Evolutionary conservation across 768 basidiomycete genomes (phyloP), one percentile per base, ranked within the genome.

Genomic region (Agrocybe pediades): DNA sequence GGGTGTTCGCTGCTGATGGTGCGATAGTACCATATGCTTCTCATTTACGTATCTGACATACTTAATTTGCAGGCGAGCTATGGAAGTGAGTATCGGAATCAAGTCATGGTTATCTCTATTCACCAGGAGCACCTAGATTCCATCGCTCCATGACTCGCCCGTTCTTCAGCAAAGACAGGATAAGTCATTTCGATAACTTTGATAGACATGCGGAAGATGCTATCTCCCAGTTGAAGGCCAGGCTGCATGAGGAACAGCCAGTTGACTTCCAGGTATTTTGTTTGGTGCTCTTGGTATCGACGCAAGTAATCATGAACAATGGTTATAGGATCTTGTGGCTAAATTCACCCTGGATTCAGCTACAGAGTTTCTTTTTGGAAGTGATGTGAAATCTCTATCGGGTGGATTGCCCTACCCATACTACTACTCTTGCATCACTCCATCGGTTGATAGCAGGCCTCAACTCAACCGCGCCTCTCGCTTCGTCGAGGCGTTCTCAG

Each of bases 121-220:
- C 26, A 13, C 9, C 6, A 21, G 41, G n/a, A 21, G 21, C n/a
- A 5, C 16, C 21, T 8, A 84, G 84, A 60, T 77, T 84, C 56
- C 85, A 87, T 61, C 81, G 86, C 8, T 65, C 77, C 2, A 84
- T 88, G 74, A 82, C 85, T 0, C 81, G 87, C 1, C 87, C 87
- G 0, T 88, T 88, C 71, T 88, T 88, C 70, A 78, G 65, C 55
- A 76, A 74, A 29, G 85, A 87, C 19, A 70, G 76, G 51, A 78
- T 86, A 41, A 79, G 76, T 46, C 78, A 85, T 61, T 87, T 85
- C 55, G 82, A 85, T 21, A 81, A 79, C 23, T 86, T 86, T 58
- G 82, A 79, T 43, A 70, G 77, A 15, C 82, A 86, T 25, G 75
- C 82, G 1, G 75, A 76, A 45, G 69, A 77, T 25, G 75, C 77